Conservation (phyloP, 2,329 filamentous ascomycete species). For the Penicillium sp. region DNA sequence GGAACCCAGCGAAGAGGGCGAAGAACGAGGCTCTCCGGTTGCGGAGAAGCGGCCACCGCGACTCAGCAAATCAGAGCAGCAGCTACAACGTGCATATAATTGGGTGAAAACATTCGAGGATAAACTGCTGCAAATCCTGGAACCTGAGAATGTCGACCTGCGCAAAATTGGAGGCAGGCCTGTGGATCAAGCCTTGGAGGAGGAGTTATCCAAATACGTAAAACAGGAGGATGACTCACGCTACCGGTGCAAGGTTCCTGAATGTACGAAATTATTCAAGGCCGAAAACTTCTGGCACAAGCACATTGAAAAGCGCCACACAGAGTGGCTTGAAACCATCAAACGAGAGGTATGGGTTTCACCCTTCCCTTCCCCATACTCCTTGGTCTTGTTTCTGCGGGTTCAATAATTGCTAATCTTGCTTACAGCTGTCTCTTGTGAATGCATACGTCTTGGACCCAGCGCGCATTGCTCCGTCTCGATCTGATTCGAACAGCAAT, state of each 20-base stretch:
- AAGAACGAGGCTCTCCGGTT: slow-evolving; percentile 64
- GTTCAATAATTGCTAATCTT: slow-evolving; percentile 1
- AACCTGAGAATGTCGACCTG: slow-evolving; percentile 83
- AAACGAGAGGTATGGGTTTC: slow-evolving; percentile 74
- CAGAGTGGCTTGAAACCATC: slow-evolving; percentile 79
- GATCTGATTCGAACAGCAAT: slow-evolving; percentile 92
- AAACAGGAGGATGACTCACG: slow-evolving; percentile 98
- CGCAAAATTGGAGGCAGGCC: slow-evolving; percentile 88
- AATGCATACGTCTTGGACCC: slow-evolving; percentile 95
- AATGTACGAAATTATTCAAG: slow-evolving; percentile 96
- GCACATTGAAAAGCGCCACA: slow-evolving; percentile 93
- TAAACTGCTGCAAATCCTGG: slow-evolving; percentile 88
- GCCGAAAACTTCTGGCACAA: slow-evolving; percentile 97
- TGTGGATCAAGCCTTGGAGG: slow-evolving; percentile 79
- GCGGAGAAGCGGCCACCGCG: slow-evolving; percentile 73
- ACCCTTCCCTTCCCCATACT: neutral
- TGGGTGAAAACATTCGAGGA: slow-evolving; percentile 99
- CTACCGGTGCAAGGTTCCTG: slow-evolving; percentile 92
- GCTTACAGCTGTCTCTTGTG: slow-evolving; percentile 73
- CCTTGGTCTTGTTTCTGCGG: neutral
- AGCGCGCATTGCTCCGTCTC: slow-evolving; percentile 87
- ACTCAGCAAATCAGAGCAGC: slow-evolving; percentile 79
- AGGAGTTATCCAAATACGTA: slow-evolving; percentile 82
- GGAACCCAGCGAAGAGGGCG: slow-evolving; percentile 61
- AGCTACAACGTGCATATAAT: slow-evolving; percentile 91